Base-by-base conservation (phyloP, 176 grass and related monocot species). In the Oryza rufipogon region DNA sequence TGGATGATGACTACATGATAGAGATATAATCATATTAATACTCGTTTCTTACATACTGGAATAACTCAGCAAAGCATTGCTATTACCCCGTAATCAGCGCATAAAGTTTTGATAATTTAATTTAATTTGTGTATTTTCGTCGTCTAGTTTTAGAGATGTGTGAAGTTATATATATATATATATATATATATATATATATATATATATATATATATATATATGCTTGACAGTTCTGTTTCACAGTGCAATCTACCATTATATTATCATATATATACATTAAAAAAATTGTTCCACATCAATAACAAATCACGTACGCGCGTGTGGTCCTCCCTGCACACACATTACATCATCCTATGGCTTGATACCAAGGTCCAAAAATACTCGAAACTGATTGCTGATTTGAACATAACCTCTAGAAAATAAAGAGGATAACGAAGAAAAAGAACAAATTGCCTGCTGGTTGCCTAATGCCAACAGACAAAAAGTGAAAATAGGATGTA, bases 1-100 rank as follows among this genome's bases (percentile, higher is more conserved):
- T 80, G 44, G 64, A 64, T 73, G 64, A 64, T 73, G 54, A 41
- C 39, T 45, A 73, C 16, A 54, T 54, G 51, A 19, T 54, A 54
- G 15, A 46, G 41, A 49, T 30, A 5, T 9, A 75, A 51, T 64
- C 19, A 25, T 39, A 4, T 16, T 19, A 49, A 19, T 15, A 48
- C 34, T 22, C 6, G 5, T 16, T 49, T 36, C 28, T 34, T 26
- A 20, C 13, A 49, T 49, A 2, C 12, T 49, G 47, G 47, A 14
- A 49, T 15, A 49, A 11, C 12, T 2, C 33, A 68, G 16, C 17
- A 38, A 83, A 48, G 19, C 25, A 74, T 74, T 30, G 6, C 60
- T 46, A 38, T 45, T 64, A 73, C 46, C 22, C 61, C 26, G 73
- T 47, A 47, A 47, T 47, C 45, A 47, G 45, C 45, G 10, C 2